Evolutionary conservation across 106 monocot genomes (phyloP), one percentile per base, ranked within the genome.

Genomic region (Xerophyta viscosa): DNA sequence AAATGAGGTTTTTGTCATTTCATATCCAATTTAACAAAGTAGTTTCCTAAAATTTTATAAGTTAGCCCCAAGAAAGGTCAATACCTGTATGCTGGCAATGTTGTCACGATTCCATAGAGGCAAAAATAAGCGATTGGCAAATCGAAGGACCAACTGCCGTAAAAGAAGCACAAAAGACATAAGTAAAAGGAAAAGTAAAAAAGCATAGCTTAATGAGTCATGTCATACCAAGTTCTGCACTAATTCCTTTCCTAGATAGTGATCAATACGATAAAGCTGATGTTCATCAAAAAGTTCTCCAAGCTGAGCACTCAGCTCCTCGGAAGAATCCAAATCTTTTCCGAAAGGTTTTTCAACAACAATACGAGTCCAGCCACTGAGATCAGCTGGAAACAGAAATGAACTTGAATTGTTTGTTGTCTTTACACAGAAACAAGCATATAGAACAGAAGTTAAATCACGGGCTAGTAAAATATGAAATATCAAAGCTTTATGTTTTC

Each of bases 31-130:
- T n/a, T n/a, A n/a, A n/a, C n/a, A n/a, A n/a, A n/a, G n/a, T n/a
- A n/a, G n/a, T n/a, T n/a, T n/a, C n/a, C n/a, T n/a, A n/a, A n/a
- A n/a, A n/a, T n/a, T n/a, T n/a, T n/a, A n/a, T n/a, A n/a, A n/a
- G n/a, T n/a, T n/a, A n/a, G n/a, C n/a, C n/a, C n/a, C n/a, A n/a
- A n/a, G n/a, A n/a, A n/a, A n/a, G 5, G 11, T 11, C 11, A 36
- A 6, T 23, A 88, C 96, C 83, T 96, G 96, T 68, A 96, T 71
- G 55, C 89, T 96, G 50, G 46, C 76, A 64, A 96, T 89, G 63
- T 96, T 96, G 60, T 96, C 96, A 57, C 89, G 88, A 50, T 96
- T 96, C 96, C 96, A 96, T 22, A 96, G 82, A 37, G 96, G 96
- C 46, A 96, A 28, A 56, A 96, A 96, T 28, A 96, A 77, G 50